phyloP scores from a whole-genome alignment of 352 stramenopile species.

The Stephanocyclus meneghinianus region DNA sequence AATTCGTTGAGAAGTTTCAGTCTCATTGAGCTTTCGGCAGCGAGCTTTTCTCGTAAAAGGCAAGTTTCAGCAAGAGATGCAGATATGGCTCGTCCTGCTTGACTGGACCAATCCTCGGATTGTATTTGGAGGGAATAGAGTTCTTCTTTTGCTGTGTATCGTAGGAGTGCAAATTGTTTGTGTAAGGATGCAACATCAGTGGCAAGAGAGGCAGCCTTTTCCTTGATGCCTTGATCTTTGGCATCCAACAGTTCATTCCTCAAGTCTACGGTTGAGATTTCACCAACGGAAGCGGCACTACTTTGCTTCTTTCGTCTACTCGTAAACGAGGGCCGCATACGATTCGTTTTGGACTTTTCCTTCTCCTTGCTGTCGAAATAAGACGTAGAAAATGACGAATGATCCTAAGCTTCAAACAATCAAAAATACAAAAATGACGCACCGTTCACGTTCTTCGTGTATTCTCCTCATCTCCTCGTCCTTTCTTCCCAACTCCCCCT shows the following conservation, averaged over 20 bases:
- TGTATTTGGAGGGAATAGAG: conserved; percentile 37
- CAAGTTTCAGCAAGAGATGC: conserved; percentile 53
- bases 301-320: conserved; percentile 15
- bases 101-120: conserved; percentile 47
- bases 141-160: conserved; percentile 50
- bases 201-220: conserved; percentile 4
- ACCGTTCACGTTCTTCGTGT: conserved; percentile 29
- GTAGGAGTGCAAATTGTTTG: conserved; percentile 60
- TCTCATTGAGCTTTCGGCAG: conserved; percentile 64
- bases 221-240: conserved; percentile 7
- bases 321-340: conserved; percentile 36
- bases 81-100: conserved; percentile 39
- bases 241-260: not conserved
- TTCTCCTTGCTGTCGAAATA: conserved; percentile 24
- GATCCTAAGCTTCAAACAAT: not conserved
- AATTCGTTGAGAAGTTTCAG: conserved; percentile 77
- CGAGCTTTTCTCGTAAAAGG: conserved; percentile 64
- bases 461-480: conserved; percentile 32
- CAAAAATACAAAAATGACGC: conserved; percentile 16
- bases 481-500: conserved; percentile 39
- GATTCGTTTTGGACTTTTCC: conserved; percentile 38
- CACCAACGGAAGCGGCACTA: conserved; percentile 2
- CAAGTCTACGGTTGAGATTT: not conserved
- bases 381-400: not conserved
- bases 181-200: conserved; percentile 11